Conservation (phyloP, 352 stramenopile genomes). For the Phytophthora sojae region DNA sequence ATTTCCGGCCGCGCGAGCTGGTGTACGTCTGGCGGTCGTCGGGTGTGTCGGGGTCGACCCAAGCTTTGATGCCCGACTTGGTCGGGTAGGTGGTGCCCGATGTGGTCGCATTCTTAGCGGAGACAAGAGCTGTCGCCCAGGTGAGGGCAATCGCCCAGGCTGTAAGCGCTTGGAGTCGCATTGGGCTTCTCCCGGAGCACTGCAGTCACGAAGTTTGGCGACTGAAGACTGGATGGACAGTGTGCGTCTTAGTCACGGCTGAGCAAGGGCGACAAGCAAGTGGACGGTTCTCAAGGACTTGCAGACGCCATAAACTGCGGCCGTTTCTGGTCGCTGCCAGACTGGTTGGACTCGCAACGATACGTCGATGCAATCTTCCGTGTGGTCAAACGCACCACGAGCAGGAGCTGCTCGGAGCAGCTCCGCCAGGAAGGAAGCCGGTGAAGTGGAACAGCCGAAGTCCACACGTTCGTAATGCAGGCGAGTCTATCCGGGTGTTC, state of each 20-base stretch:
- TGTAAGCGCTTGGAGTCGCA: slow-evolving; percentile 4
- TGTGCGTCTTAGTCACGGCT: neutral
- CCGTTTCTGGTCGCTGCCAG: no score
- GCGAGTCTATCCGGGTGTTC: slow-evolving; percentile 11
- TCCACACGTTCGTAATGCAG: neutral
- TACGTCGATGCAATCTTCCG: slow-evolving; percentile 22
- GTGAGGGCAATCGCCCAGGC: slow-evolving; percentile 5
- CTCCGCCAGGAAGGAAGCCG: neutral
- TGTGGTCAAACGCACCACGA: slow-evolving; percentile 2
- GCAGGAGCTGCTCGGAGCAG: no score
- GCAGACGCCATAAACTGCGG: no score
- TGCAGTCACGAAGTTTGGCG: neutral
- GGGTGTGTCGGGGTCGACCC: slow-evolving; percentile 52
- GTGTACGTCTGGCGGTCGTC: slow-evolving; percentile 34
- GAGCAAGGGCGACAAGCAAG: slow-evolving; percentile 5
- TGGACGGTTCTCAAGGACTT: no score
- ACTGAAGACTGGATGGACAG: slow-evolving; percentile 1
- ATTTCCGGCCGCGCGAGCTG: slow-evolving; percentile 42
- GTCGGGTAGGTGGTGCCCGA: slow-evolving; percentile 27
- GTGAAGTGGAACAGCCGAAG: slow-evolving; percentile 16
- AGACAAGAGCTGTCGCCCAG: neutral
- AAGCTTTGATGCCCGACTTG: slow-evolving; percentile 44
- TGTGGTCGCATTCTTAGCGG: slow-evolving; percentile 27
- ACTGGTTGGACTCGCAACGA: slow-evolving; percentile 16
- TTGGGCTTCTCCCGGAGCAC: neutral